Conservation (phyloP, 805 yeast species). For the Saturnispora ahearnii region DNA sequence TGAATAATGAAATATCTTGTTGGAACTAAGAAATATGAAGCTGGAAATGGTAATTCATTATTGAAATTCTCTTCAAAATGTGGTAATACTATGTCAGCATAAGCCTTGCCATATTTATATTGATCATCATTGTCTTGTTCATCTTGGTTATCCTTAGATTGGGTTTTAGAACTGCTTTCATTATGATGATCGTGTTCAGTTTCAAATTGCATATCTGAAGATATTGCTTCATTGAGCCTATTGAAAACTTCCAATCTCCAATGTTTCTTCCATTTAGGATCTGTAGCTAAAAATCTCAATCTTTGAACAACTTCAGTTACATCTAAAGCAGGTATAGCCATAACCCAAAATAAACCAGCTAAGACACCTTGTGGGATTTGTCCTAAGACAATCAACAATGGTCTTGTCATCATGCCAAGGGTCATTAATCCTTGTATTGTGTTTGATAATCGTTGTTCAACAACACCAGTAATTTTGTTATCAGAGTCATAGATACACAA, state of each 20-base stretch:
- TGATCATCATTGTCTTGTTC: neutral
- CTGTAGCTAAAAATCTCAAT: slow-evolving; percentile 55
- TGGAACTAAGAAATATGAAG: slow-evolving; percentile 1
- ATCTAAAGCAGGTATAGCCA: slow-evolving; percentile 78
- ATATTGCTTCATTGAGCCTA: neutral
- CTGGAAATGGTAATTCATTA: slow-evolving; percentile 2
- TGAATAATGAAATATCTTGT: slow-evolving; percentile 48
- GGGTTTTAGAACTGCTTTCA: neutral
- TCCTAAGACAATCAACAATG: slow-evolving; percentile 71
- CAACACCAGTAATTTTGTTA: slow-evolving; percentile 43
- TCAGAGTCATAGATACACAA: slow-evolving; percentile 47
- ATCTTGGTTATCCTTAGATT: neutral
- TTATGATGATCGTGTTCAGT: neutral
- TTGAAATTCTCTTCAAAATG: neutral
- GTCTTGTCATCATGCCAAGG: slow-evolving; percentile 82
- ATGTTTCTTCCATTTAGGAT: slow-evolving; percentile 31
- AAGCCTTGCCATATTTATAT: neutral
- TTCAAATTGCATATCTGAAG: neutral
- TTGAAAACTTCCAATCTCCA: slow-evolving; percentile 1
- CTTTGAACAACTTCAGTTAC: slow-evolving; percentile 56
- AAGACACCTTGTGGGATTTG: slow-evolving; percentile 87
- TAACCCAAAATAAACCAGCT: slow-evolving; percentile 85
- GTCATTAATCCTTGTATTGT: slow-evolving; percentile 77
- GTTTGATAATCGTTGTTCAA: slow-evolving; percentile 85
- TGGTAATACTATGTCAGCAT: neutral